Conservation (phyloP, 2,329 filamentous ascomycete genomes). For the Decorospora gaudefroyi region DNA sequence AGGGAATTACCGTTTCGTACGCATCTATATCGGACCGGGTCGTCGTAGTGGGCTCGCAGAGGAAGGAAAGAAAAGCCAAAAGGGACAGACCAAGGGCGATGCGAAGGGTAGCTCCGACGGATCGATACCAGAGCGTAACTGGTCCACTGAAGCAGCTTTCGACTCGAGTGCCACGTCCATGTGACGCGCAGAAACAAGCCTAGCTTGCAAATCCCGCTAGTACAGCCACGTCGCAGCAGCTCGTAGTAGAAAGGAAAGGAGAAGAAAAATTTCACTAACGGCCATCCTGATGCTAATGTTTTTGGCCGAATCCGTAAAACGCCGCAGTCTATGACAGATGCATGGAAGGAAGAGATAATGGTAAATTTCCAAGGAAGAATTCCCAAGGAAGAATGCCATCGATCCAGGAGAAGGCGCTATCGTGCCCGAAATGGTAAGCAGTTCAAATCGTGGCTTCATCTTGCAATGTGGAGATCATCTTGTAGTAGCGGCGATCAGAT, state of each 20-base stretch:
- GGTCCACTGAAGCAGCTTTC: no score
- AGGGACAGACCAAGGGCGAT: neutral
- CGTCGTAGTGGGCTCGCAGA: constrained; percentile 1
- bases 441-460: constrained; percentile 23
- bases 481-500: no score
- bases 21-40: no score
- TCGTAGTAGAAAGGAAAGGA: constrained; percentile 11
- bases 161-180: no score
- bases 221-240: constrained; percentile 4
- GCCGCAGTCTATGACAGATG: constrained; percentile 35
- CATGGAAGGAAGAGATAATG: constrained; percentile 19
- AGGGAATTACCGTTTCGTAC: no score
- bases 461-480: constrained; percentile 7
- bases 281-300: constrained; percentile 34
- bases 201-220: constrained; percentile 9
- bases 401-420: constrained; percentile 24
- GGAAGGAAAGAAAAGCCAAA: neutral
- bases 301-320: constrained; percentile 28
- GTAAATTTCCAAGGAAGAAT: constrained; percentile 11
- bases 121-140: no score
- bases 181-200: no score
- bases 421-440: constrained; percentile 25
- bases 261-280: constrained; percentile 19
- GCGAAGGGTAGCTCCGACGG: neutral
- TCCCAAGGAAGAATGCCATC: constrained; percentile 34